Conservation (phyloP, 2,329 filamentous ascomycete genomes). For the Pseudogymnoascus sp. region DNA sequence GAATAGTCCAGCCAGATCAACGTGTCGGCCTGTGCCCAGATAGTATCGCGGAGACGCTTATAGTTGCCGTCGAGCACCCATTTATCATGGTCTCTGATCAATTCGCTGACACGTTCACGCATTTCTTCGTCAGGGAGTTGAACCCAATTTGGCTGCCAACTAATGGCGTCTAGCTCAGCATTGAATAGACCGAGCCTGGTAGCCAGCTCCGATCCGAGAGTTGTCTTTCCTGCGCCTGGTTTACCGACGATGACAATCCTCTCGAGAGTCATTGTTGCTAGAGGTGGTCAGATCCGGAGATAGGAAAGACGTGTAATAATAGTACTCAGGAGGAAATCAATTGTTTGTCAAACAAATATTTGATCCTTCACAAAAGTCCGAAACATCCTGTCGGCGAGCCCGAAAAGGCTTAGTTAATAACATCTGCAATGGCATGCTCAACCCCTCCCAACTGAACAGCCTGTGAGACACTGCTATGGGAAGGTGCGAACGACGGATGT, state of each 20-base stretch:
- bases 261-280: background rate
- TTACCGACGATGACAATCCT: conserved; percentile 3
- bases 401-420: conserved; percentile 3
- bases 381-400: conserved; percentile 11
- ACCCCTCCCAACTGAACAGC: too few relatives aligned
- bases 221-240: conserved; percentile 6
- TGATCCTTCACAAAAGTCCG: background rate
- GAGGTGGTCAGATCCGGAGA: background rate
- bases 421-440: too few relatives aligned
- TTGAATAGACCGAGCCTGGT: background rate
- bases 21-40: conserved; percentile 3
- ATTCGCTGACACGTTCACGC: conserved; percentile 1
- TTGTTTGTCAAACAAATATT: background rate
- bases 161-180: background rate
- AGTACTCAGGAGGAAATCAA: background rate
- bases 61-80: conserved; percentile 10
- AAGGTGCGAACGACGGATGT: too few relatives aligned
- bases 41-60: background rate
- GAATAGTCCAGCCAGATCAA: conserved; percentile 10
- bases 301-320: background rate
- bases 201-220: background rate
- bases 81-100: background rate
- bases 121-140: background rate
- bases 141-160: conserved; percentile 1
- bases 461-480: too few relatives aligned